Evolutionary conservation across 1,284 basidiomycete genomes (phyloP).

Genomic region (Chondrostereum purpureum): DNA sequence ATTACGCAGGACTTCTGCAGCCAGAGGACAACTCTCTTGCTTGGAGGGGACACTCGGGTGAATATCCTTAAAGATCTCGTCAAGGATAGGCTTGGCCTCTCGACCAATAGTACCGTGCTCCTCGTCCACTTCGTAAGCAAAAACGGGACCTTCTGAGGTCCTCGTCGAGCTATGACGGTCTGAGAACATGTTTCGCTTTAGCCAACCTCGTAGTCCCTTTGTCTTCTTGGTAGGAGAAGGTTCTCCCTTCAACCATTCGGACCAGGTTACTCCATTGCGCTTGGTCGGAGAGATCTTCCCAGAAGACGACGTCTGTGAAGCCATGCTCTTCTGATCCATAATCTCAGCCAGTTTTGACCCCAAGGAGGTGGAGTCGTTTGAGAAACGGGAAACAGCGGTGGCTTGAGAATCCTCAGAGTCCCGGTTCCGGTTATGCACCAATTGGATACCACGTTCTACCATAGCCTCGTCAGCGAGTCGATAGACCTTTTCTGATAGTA

Average conservation of each 20-base stretch:
- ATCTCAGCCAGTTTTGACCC: slow-evolving; percentile 2
- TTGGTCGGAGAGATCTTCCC: not conserved
- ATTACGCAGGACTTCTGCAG: not conserved
- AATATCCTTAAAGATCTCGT: too few relatives aligned
- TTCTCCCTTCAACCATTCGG: not conserved
- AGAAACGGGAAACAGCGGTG: slow-evolving; percentile 33
- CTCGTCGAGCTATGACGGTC: too few relatives aligned
- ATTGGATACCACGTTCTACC: slow-evolving; percentile 25
- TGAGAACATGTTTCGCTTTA: slow-evolving; percentile 1
- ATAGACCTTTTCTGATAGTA: slow-evolving; percentile 33
- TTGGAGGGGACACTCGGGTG: too few relatives aligned
- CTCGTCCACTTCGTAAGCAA: not conserved
- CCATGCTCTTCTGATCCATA: slow-evolving; percentile 7
- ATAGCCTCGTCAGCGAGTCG: slow-evolving; percentile 37
- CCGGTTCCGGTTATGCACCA: slow-evolving; percentile 28
- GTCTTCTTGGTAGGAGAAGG: not conserved
- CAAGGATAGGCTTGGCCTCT: not conserved
- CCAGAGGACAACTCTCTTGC: not conserved
- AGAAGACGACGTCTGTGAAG: not conserved
- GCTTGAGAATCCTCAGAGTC: slow-evolving; percentile 52
- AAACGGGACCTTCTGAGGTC: not conserved
- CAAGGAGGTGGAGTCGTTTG: slow-evolving; percentile 10
- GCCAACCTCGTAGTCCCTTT: not conserved
- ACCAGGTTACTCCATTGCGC: not conserved
- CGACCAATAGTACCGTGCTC: not conserved